Evolutionary conservation across 192 early-diverging fungal species (phyloP), one percentile per base, ranked within the genome.

Genomic region (Mycoemilia scoparia): DNA sequence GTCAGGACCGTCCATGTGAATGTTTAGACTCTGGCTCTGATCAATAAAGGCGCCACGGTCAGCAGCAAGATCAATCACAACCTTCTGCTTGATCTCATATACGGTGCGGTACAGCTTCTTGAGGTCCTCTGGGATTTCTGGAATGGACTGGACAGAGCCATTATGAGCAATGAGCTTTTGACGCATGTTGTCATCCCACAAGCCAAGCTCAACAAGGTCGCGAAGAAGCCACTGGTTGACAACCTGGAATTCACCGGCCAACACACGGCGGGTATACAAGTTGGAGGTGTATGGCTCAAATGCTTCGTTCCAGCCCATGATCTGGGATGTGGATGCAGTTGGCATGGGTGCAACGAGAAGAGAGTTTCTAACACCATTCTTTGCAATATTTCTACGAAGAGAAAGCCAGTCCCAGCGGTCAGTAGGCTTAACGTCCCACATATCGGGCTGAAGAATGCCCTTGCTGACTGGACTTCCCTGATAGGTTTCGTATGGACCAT

Each of bases 11-110:
- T 79, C 85, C 54, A 95, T 69, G 59, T 88, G 85, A 38, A 97
- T 84, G 56, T 97, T 97, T 21, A 97, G 67, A 44, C 76, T 81
- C 51, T 97, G 92, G 26, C 77, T 82, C 52, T 97, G 92, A 60
- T 97, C 89, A 54, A 97, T 93, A 52, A 79, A 97, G 8, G 88
- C 87, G 21, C 87, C 92, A 44, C 89, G 87, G 57, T 88, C 90
- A 0, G 87, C 92, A 0, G 89, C 89, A 86, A 97, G 75, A 44
- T 97, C 92, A 42, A 97, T 82, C 23, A 97, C 72, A 15, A 68
- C 69, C 58, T 80, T 78, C 45, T 86, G 87, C 33, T 77, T 77
- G 45, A 97, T 71, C 63, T 97, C 92, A 79, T 84, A 97, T 1
- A 86, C 86, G 0, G 92, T 97, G 71, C 92, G 92, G 75, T 95